Conservation (phyloP, 2,329 filamentous ascomycete genomes). For the Sporothrix schenckii region DNA sequence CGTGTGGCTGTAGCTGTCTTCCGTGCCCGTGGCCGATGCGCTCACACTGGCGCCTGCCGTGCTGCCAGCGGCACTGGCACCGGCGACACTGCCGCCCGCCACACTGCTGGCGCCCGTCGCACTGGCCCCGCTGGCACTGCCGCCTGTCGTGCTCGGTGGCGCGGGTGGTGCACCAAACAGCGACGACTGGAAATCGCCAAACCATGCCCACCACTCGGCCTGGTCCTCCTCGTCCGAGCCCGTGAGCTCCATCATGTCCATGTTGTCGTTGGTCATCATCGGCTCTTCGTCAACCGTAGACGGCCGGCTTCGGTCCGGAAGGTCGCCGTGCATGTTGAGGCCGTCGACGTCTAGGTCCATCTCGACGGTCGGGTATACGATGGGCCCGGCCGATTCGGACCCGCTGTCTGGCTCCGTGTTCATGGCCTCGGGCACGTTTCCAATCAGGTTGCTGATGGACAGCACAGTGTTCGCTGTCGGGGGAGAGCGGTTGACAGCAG, state of each 20-base stretch:
- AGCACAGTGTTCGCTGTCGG: constrained; percentile 25
- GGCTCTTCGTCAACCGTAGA: constrained; percentile 23
- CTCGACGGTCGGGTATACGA: constrained; percentile 9
- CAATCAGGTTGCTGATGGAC: constrained; percentile 32
- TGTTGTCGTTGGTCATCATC: neutral
- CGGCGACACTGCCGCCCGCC: neutral
- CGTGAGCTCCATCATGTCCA: constrained; percentile 27
- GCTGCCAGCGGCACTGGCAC: constrained; percentile 1
- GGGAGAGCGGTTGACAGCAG: neutral
- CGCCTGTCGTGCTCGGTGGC: constrained; percentile 20
- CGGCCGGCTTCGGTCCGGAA: constrained; percentile 16
- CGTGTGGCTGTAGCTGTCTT: neutral
- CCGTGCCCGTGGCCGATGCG: constrained; percentile 4
- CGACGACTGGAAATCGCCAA: constrained; percentile 28
- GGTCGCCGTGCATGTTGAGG: neutral
- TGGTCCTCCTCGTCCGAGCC: constrained; percentile 29
- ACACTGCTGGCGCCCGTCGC: neutral
- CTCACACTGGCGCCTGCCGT: neutral
- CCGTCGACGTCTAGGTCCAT: constrained; percentile 31
- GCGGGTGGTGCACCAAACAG: constrained; percentile 20
- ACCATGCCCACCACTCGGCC: constrained; percentile 37
- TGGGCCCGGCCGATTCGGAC: neutral
- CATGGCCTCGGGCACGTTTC: constrained; percentile 26
- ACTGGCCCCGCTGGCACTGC: constrained; percentile 17
- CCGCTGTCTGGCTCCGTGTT: constrained; percentile 15